Evolutionary conservation across 164 flowering plant genomes (phyloP).

Genomic region (Magnolia kwangsiensis): DNA sequence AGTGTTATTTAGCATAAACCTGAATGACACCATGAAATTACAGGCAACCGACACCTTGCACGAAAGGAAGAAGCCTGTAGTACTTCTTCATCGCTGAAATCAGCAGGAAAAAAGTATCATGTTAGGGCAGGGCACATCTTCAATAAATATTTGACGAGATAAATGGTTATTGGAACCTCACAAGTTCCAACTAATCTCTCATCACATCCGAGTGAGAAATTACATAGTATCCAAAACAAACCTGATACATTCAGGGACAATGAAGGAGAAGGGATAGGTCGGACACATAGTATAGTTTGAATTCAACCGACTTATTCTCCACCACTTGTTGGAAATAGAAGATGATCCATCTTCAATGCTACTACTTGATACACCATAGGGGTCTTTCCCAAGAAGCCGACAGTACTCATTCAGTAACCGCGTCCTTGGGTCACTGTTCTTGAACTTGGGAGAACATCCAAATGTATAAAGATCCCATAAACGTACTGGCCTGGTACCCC

Average conservation of each 20-base stretch:
- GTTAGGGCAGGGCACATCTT: not conserved
- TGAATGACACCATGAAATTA: constrained; percentile 89
- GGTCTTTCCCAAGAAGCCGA: constrained; percentile 75
- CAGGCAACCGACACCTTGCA: constrained; percentile 88
- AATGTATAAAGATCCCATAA: constrained; percentile 90
- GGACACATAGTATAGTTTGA: constrained; percentile 67
- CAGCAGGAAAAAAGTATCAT: not conserved
- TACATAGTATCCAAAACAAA: constrained; percentile 14
- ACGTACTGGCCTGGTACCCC: constrained; percentile 65
- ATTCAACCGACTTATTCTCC: constrained; percentile 88
- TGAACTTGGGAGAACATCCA: constrained; percentile 55
- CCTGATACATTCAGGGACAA: constrained; percentile 83
- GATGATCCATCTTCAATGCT: constrained; percentile 61
- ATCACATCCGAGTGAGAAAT: not conserved
- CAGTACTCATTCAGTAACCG: constrained; percentile 81
- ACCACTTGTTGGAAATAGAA: constrained; percentile 65
- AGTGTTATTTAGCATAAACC: constrained; percentile 31
- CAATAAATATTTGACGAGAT: not conserved
- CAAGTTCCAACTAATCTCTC: not conserved
- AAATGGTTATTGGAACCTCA: not conserved
- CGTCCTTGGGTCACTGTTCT: constrained; percentile 58
- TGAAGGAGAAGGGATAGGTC: constrained; percentile 88
- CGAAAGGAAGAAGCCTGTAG: constrained; percentile 80
- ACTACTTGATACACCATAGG: constrained; percentile 38
- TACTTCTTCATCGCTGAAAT: constrained; percentile 61